A percentile compares a stretch with the other conserved stretches of the same genome.
phyloP scores from a whole-genome alignment of 495 filamentous ascomycete species.

The Poronia punctata region DNA sequence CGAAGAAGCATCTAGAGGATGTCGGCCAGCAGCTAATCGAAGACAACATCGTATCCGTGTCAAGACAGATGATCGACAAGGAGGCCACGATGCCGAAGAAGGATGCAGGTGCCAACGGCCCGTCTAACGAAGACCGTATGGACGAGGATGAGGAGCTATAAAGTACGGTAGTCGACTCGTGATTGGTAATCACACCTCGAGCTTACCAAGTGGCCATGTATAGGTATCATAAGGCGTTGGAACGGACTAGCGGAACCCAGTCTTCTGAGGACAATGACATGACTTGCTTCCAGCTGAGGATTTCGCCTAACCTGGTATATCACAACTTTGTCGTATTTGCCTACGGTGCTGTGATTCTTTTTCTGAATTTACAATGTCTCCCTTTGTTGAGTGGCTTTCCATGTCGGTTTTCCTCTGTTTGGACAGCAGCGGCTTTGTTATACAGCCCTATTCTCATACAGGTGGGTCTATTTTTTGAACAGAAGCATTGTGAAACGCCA shows the following conservation, averaged over 20 bases:
- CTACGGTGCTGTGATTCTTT: too few relatives aligned
- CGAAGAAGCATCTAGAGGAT: slow-evolving; percentile 98
- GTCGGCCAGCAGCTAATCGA: slow-evolving; percentile 94
- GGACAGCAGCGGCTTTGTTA: too few relatives aligned
- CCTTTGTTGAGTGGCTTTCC: too few relatives aligned
- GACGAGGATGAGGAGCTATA: slow-evolving; percentile 47
- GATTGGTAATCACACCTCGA: slow-evolving; percentile 11
- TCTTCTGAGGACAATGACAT: slow-evolving; percentile 13
- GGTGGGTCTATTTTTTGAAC: too few relatives aligned
- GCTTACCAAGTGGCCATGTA: slow-evolving; percentile 9
- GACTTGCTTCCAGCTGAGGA: slow-evolving; percentile 10
- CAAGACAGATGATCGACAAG: slow-evolving; percentile 98
- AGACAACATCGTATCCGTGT: slow-evolving; percentile 96
- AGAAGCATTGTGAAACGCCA: too few relatives aligned
- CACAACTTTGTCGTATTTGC: too few relatives aligned
- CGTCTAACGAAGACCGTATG: slow-evolving; percentile 48
- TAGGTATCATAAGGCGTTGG: slow-evolving; percentile 33
- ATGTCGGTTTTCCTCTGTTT: too few relatives aligned
- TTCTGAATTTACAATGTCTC: too few relatives aligned
- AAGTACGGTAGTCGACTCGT: slow-evolving; percentile 9
- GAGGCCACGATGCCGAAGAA: slow-evolving; percentile 67
- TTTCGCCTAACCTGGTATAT: neutral
- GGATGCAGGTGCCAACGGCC: slow-evolving; percentile 43
- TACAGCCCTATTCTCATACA: too few relatives aligned
- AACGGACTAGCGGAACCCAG: slow-evolving; percentile 20